These are phyloP conservation scores for Komagataella mondaviorum DNA, from an alignment of 805 yeast genomes.

Conservation along the genomic window DNA sequence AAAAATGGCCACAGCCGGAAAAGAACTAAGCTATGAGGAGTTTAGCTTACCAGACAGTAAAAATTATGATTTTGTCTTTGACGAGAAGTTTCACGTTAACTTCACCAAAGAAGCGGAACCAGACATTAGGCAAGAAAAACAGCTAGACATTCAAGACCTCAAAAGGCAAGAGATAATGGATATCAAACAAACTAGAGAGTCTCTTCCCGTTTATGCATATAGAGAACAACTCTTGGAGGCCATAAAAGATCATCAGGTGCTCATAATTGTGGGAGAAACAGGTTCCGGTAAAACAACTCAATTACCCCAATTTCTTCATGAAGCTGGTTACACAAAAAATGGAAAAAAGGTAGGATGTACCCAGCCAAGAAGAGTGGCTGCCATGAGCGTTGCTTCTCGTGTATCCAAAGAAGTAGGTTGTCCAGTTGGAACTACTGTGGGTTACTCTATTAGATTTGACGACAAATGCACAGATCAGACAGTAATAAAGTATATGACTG, in stretches of 20 bases:
- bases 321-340: slow-evolving; percentile 58
- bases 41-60: slow-evolving; percentile 20
- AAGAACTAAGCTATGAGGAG: neutral
- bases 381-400: slow-evolving; percentile 78
- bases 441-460: slow-evolving; percentile 82
- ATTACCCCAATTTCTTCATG: slow-evolving; percentile 74
- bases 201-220: slow-evolving; percentile 64
- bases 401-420: slow-evolving; percentile 85
- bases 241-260: slow-evolving; percentile 51
- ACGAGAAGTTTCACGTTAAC: slow-evolving; percentile 46
- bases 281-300: slow-evolving; percentile 97
- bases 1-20: neutral
- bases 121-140: slow-evolving; percentile 18
- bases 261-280: slow-evolving; percentile 87
- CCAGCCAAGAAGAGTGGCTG: slow-evolving; percentile 94
- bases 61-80: slow-evolving; percentile 67
- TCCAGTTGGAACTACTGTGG: slow-evolving; percentile 76
- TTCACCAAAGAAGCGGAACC: slow-evolving; percentile 29
- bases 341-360: slow-evolving; percentile 66
- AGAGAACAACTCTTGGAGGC: slow-evolving; percentile 47
- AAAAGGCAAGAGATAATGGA: slow-evolving; percentile 11
- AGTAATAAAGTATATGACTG: slow-evolving; percentile 79
- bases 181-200: slow-evolving; percentile 40
- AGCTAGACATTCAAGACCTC: slow-evolving; percentile 20
- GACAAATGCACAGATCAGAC: slow-evolving; percentile 58